Evolutionary conservation across 2,329 filamentous ascomycete species (phyloP).

Genomic region (Xylariaceae sp.): DNA sequence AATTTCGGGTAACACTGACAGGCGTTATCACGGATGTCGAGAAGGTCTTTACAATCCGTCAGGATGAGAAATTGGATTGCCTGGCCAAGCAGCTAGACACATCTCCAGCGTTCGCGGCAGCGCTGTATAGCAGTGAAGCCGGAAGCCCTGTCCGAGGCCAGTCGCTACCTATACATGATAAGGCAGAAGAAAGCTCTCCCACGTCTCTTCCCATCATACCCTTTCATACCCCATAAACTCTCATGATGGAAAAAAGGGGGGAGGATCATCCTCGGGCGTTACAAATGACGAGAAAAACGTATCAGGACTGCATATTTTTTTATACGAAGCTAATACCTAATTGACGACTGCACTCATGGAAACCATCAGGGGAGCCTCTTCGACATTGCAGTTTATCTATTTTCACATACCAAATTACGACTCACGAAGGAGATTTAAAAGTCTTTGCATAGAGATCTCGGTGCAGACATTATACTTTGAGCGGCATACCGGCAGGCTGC

Average conservation of each 20-base stretch:
- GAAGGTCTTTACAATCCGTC: conserved; percentile 11
- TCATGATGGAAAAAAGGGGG: neutral
- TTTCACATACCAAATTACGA: neutral
- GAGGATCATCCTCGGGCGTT: neutral
- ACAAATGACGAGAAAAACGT: too few relatives aligned
- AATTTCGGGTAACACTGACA: conserved; percentile 14
- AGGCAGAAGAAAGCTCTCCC: neutral
- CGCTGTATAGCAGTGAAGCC: neutral
- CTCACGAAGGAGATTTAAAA: neutral
- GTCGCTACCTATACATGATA: neutral
- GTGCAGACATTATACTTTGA: neutral
- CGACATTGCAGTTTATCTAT: neutral
- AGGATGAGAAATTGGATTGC: conserved; percentile 8
- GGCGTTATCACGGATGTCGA: conserved; percentile 1
- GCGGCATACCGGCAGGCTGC: neutral
- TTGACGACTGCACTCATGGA: too few relatives aligned
- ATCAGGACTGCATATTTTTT: too few relatives aligned
- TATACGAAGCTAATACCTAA: too few relatives aligned
- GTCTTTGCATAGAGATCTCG: too few relatives aligned
- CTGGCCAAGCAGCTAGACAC: neutral
- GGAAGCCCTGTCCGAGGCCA: neutral
- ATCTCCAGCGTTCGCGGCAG: neutral
- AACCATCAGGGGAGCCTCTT: neutral
- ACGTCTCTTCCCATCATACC: neutral
- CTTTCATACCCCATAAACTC: neutral